Evolutionary conservation across 768 basidiomycete species (phyloP), one percentile per base, ranked within the genome.

Genomic region (Phlebiopsis gigantea): DNA sequence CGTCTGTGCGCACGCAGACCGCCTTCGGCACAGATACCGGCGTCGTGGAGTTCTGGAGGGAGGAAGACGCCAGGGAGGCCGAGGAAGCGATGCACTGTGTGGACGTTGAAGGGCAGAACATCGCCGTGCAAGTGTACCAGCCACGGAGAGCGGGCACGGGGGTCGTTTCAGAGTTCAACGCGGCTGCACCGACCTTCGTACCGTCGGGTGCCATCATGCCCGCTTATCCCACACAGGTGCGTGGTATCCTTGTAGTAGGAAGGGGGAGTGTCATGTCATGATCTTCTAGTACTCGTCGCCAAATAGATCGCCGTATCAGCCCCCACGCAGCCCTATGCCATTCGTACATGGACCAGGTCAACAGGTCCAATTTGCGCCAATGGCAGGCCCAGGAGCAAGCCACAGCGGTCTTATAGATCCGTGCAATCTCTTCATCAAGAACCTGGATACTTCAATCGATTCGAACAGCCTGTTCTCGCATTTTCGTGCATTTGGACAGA

Each of bases 391-490:
- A 39, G 89, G 90, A n/a, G 85, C 88, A 31, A 81, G 89, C 65
- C 88, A 92, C 65, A 91, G 89, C 61, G 92, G 92, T 19, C 76
- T 94, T 25, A 92, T 93, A 59, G 91, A 93, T 70, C 91, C 92
- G 0, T 93, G 90, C 77, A 93, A 93, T 67, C 71, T 93, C 46
- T 93, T 93, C 70, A 90, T 88, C 79, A 92, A 92, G 90, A 93
- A 93, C 67, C 75, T 96, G 49, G 90, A 93, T 69, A 81, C 89
- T 2, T 80, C 84, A 5, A 87, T 95, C 34, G 88, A 91, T 68
- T 93, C 92, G 0, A 91, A 94, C 67, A 82, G 81, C 31, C 78
- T 96, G 14, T 92, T 90, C 66, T 75, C 83, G 22, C 85, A 90
- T 69, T 96, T 96, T 73, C 84, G 88, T 58, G 15, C 62, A 93